phyloP scores from a whole-genome alignment of 179 eudicot genomes.

The Spergularia azorica region DNA sequence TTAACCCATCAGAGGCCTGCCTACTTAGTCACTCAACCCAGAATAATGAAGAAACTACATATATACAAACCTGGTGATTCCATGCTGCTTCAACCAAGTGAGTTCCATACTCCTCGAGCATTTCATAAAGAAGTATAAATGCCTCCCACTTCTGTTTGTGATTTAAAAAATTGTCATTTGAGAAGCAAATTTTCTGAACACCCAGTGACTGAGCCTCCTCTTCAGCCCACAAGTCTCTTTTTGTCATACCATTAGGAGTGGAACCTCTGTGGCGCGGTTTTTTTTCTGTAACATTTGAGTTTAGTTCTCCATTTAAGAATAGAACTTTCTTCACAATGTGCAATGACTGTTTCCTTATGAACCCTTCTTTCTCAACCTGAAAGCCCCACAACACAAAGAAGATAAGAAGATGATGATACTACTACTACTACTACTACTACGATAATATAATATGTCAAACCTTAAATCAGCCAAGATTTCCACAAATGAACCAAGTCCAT shows the following conservation, averaged over 20 bases:
- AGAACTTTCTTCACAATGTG: conserved; percentile 65
- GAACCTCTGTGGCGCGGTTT: conserved; percentile 41
- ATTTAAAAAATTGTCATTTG: conserved; percentile 38
- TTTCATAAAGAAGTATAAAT: conserved; percentile 89
- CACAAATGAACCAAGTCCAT: not conserved
- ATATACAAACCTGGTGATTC: conserved; percentile 79
- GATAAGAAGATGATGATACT: not conserved
- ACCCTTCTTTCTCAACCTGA: conserved; percentile 80
- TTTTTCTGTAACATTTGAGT: conserved; percentile 42
- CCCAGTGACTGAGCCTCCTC: conserved; percentile 92
- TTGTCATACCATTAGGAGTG: conserved; percentile 51
- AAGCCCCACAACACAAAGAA: conserved; percentile 12
- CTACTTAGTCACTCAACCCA: conserved; percentile 10
- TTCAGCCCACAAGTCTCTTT: conserved; percentile 84
- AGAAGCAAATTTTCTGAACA: conserved; percentile 50
- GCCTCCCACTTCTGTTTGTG: conserved; percentile 77
- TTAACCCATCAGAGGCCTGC: not conserved
- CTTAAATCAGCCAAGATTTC: no score
- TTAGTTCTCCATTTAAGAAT: conserved; percentile 34
- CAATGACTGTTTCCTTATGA: conserved; percentile 84
- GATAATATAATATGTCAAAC: no score
- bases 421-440: not conserved
- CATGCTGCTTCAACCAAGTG: conserved; percentile 99
- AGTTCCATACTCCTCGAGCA: conserved; percentile 99
- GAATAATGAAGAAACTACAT: not conserved